These are phyloP conservation scores for Neckera pumila DNA, from an alignment of 225 moss, liverwort and hornwort genomes.

Conservation along the genomic window DNA sequence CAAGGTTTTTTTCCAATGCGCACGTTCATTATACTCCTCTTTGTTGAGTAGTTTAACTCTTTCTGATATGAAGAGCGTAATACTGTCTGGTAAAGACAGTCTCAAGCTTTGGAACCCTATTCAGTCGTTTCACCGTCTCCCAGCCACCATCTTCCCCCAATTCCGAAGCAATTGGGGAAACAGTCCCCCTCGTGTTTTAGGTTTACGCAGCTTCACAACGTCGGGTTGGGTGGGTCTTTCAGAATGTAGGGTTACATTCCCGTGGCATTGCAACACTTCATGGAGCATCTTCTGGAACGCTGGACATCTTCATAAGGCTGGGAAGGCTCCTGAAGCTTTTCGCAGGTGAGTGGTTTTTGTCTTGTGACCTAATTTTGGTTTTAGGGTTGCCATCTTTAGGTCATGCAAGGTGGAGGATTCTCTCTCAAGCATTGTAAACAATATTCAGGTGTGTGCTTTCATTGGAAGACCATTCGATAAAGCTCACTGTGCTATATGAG, in stretches of 20 bases:
- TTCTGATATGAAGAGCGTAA: conserved; percentile 10
- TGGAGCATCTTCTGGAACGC: conserved; percentile 5
- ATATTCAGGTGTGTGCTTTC: background rate
- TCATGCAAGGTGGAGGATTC: background rate
- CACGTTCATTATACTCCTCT: background rate
- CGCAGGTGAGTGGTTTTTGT: background rate
- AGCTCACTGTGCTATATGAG: background rate
- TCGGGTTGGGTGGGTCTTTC: background rate
- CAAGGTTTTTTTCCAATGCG: background rate
- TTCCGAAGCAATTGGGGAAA: background rate
- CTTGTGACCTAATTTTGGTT: background rate
- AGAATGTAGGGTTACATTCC: background rate
- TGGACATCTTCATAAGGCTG: background rate
- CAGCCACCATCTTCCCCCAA: background rate
- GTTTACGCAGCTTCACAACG: background rate
- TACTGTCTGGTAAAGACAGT: background rate
- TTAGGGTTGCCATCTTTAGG: background rate
- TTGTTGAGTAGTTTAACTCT: background rate
- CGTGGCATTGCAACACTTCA: background rate
- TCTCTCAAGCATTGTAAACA: background rate
- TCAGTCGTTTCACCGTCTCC: background rate
- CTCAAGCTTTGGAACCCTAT: background rate
- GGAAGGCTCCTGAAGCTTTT: background rate
- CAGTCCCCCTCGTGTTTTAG: background rate
- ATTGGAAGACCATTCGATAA: background rate